Evolutionary conservation across 2,329 filamentous ascomycete genomes (phyloP).

Genomic region (Bertia moriformis): DNA sequence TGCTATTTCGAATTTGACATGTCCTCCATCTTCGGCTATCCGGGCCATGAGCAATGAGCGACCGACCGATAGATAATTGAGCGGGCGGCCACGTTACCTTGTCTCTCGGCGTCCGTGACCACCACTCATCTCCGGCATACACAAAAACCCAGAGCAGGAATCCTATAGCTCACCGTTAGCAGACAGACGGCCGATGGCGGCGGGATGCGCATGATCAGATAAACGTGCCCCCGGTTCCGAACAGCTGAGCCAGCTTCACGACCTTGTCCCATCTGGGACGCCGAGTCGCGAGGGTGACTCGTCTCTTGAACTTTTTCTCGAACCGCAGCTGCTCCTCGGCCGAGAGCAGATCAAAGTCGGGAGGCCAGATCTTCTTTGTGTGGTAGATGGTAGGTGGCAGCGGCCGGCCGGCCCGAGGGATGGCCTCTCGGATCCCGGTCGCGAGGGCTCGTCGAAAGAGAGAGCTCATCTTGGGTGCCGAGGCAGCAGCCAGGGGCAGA

Average conservation of each 20-base stretch:
- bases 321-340: constrained; percentile 63
- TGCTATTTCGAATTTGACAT: no score
- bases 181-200: neutral
- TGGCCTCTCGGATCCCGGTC: constrained; percentile 11
- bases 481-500: no score
- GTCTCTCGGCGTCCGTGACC: no score
- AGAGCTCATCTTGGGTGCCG: no score
- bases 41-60: no score
- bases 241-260: constrained; percentile 50
- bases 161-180: neutral
- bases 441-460: neutral
- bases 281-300: constrained; percentile 44
- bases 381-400: no score
- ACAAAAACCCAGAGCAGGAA: no score
- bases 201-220: constrained; percentile 35
- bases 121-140: no score
- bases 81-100: no score
- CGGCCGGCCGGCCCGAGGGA: constrained; percentile 39
- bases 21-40: no score
- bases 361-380: constrained; percentile 66
- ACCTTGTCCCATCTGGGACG: constrained; percentile 51
- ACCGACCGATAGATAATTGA: no score
- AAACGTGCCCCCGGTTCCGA: constrained; percentile 15
- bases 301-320: constrained; percentile 65
- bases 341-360: constrained; percentile 57